Evolutionary conservation across 2,329 filamentous ascomycete genomes (phyloP).

Genomic region (Chalaropsis ovoidea): DNA sequence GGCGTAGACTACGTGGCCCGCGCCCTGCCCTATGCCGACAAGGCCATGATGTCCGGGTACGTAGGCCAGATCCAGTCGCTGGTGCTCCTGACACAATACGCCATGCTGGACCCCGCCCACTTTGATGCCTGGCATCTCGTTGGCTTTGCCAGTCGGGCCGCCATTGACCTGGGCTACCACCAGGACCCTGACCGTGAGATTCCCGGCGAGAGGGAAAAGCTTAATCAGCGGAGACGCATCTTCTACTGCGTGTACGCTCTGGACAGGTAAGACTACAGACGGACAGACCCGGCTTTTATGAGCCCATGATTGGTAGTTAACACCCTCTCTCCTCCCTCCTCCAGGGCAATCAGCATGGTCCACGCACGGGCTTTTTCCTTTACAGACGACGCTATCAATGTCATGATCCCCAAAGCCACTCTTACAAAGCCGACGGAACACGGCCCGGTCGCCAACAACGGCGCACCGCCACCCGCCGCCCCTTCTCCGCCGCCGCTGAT

Average conservation of each 20-base stretch:
- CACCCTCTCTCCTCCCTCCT: background rate
- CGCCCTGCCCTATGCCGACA: constrained; percentile 68
- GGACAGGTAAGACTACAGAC: constrained; percentile 53
- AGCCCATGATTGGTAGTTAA: too few species aligned
- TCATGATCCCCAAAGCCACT: constrained; percentile 55
- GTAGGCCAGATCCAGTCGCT: constrained; percentile 79
- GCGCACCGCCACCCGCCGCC: constrained; percentile 35
- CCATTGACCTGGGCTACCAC: constrained; percentile 83
- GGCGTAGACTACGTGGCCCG: constrained; percentile 48
- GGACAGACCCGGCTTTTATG: too few species aligned
- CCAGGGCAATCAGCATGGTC: constrained; percentile 75
- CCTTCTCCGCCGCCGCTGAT: constrained; percentile 38
- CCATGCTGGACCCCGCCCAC: constrained; percentile 78
- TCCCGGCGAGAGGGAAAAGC: constrained; percentile 53
- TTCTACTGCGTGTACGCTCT: constrained; percentile 88
- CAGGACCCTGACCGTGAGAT: constrained; percentile 73
- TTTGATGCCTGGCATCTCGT: constrained; percentile 93
- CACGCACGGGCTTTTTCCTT: constrained; percentile 85
- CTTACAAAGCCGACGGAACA: constrained; percentile 30
- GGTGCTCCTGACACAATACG: constrained; percentile 75
- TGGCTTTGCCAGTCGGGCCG: constrained; percentile 76
- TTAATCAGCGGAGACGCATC: constrained; percentile 70
- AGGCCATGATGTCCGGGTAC: constrained; percentile 75
- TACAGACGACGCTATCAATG: constrained; percentile 76
- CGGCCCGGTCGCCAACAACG: constrained; percentile 31